Conservation (phyloP, 2,329 filamentous ascomycete species). For the Colletotrichum acutatum region DNA sequence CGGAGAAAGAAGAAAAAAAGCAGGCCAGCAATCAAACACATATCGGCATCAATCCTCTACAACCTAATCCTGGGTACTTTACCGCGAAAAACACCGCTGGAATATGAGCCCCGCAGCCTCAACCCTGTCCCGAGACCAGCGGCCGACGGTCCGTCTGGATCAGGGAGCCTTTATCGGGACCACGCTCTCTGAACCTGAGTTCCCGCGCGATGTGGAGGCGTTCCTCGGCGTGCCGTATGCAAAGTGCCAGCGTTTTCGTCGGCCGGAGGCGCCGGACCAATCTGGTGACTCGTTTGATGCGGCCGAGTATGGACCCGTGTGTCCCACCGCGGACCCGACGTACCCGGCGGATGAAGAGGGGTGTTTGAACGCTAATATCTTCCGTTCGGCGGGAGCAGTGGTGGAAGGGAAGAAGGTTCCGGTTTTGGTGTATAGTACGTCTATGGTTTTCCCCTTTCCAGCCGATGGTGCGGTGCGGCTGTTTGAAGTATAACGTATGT, state of each 20-base stretch:
- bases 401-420: constrained; percentile 44
- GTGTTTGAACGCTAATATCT: constrained; percentile 65
- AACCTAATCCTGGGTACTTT: background rate
- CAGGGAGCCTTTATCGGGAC: constrained; percentile 56
- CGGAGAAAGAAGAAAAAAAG: background rate
- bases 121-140: background rate
- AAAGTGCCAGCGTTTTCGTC: constrained; percentile 56
- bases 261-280: constrained; percentile 48
- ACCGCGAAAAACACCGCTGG: background rate
- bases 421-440: constrained; percentile 61
- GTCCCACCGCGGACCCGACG: constrained; percentile 45
- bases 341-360: constrained; percentile 55
- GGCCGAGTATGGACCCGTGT: constrained; percentile 50
- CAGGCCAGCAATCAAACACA: background rate
- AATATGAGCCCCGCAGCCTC: background rate
- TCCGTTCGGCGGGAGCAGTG: constrained; percentile 49
- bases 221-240: constrained; percentile 64
- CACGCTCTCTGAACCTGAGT: constrained; percentile 42
- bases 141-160: constrained; percentile 39
- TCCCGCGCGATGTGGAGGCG: constrained; percentile 56
- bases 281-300: constrained; percentile 44
- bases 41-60: too few species aligned
- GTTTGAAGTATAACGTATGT: too few species aligned
- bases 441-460: too few species aligned
- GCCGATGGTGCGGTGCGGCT: background rate